Evolutionary conservation across 2,329 filamentous ascomycete genomes (phyloP).

Genomic region (Talaromyces atroroseus): DNA sequence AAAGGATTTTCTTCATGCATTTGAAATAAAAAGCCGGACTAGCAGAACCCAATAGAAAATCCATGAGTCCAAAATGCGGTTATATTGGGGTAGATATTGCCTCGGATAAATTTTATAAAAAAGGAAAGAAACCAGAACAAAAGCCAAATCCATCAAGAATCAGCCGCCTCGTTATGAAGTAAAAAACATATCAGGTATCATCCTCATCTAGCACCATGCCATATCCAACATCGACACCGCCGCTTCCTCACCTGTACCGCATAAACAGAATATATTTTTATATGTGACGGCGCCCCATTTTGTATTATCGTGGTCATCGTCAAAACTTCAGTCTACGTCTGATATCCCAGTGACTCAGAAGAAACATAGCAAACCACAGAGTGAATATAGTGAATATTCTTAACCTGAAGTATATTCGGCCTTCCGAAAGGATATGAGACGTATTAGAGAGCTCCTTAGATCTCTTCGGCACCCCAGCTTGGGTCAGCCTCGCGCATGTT

Average conservation of each 20-base stretch:
- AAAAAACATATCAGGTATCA: not conserved
- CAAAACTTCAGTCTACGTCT: not conserved
- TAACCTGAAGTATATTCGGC: not conserved
- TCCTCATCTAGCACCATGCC: not conserved
- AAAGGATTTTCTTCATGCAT: not conserved
- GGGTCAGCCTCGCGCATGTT: slow-evolving; percentile 76
- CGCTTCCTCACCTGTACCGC: not conserved
- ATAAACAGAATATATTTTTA: not conserved
- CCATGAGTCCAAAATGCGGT: not conserved
- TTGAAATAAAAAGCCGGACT: not conserved
- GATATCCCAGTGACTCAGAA: not conserved
- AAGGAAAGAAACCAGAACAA: not conserved
- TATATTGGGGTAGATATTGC: not conserved
- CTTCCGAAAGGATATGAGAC: not conserved
- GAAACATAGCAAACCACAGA: too few species aligned
- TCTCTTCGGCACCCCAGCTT: slow-evolving; percentile 72
- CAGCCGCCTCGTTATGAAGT: not conserved
- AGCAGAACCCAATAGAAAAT: not conserved
- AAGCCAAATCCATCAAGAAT: not conserved
- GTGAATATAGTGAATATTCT: too few species aligned
- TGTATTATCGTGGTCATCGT: not conserved
- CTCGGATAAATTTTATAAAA: not conserved
- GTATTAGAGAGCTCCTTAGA: slow-evolving; percentile 43
- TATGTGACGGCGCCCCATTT: not conserved
- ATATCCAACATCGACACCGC: not conserved